These are phyloP conservation scores for Tetrahymena malaccensis DNA, from an alignment of 73 alveolate genomes.

Conservation along the genomic window DNA sequence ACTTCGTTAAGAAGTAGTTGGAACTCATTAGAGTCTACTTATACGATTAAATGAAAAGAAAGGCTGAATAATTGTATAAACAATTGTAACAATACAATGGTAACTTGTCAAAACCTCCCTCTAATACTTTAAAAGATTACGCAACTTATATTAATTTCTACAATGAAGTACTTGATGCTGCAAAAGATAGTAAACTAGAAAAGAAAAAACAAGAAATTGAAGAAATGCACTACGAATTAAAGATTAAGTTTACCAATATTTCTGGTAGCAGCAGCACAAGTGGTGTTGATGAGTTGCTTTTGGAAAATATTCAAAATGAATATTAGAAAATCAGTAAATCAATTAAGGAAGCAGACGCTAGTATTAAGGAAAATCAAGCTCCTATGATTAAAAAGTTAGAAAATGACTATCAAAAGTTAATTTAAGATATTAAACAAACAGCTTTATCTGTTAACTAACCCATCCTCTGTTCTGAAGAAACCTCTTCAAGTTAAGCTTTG, in stretches of 20 bases:
- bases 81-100: conserved; percentile 21
- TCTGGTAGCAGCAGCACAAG: neutral
- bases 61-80: conserved; percentile 47
- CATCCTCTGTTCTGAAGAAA: conserved; percentile 17
- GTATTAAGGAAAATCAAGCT: conserved; percentile 17
- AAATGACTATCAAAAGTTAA: conserved; percentile 9
- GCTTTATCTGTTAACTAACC: conserved; percentile 21
- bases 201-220: conserved; percentile 54
- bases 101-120: conserved; percentile 42
- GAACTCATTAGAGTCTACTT: conserved; percentile 55
- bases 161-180: conserved; percentile 47
- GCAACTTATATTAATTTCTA: conserved; percentile 52
- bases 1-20: conserved; percentile 45
- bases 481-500: conserved; percentile 26
- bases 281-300: neutral
- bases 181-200: conserved; percentile 45
- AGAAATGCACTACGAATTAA: conserved; percentile 40
- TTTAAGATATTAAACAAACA: neutral
- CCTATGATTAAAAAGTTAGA: conserved; percentile 32
- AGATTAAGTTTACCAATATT: conserved; percentile 34
- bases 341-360: conserved; percentile 30
- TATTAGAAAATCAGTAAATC: neutral
- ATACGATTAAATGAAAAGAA: conserved; percentile 49
- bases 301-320: conserved; percentile 32
- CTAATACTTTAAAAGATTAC: conserved; percentile 47